Evolutionary conservation across 495 filamentous ascomycete species (phyloP), one percentile per base, ranked within the genome.

Genomic region (Annulohypoxylon nitens): DNA sequence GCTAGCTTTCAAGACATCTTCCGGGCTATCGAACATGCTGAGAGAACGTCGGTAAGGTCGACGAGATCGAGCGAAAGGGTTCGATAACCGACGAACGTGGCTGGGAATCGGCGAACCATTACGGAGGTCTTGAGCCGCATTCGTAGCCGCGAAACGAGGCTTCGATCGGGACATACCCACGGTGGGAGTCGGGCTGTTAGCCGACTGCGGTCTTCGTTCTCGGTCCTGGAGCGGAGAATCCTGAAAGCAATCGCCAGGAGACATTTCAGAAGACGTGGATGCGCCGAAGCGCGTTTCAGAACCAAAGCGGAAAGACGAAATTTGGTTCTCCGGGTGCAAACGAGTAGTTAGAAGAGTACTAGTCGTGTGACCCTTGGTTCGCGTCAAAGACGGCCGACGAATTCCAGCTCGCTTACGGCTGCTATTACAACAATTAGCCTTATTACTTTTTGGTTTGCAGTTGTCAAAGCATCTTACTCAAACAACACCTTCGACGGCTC

Each of bases 1-100:
- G 72, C 88, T 88, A 23, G 84, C 83, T 78, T 92, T 91, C 79
- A 97, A 91, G 20, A 97, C 86, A 77, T 98, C 96, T 63, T 88
- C 93, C 0, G 95, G 91, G 76, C 91, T 89, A 79, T 98, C 96
- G 81, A 95, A 98, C 96, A 99, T 98, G 84, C 95, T 98, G 77
- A 97, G 85, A 45, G 95, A 97, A 59, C 96, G 89, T 33, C 96
- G 89, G 71, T 93, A 95, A 69, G 93, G 92, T 78, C 97, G 97
- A 70, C 94, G 89, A 12, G 93, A 92, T 57, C 95, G 90, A 79
- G 88, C 86, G 61, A 89, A 87, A 18, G 89, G 91, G 73, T 91
- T 92, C 9, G 90, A 90, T 9, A 86, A 86, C 59, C 93, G 93
- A 64, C 93, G 89, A 48, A 91, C 82, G 63, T 93, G 90, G 61